Evolutionary conservation across 1,284 basidiomycete species (phyloP).

Genomic region (Ceratobasidium sp.): DNA sequence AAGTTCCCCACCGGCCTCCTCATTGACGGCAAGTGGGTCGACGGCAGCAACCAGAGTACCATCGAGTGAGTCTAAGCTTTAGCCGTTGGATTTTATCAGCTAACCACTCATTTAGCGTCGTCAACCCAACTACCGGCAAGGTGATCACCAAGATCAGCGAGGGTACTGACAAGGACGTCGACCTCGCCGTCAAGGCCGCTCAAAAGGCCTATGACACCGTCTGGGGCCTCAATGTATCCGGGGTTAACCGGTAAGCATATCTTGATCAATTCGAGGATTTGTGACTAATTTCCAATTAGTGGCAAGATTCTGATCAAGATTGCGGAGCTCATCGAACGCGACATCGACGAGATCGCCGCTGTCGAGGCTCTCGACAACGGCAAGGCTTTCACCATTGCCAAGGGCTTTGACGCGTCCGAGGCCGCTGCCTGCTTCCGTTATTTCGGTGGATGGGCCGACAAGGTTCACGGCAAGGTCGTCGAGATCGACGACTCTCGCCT

Average conservation of each 20-base stretch:
- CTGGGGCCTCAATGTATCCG: constrained; percentile 70
- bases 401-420: constrained; percentile 69
- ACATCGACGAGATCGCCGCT: constrained; percentile 75
- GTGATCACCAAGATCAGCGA: constrained; percentile 70
- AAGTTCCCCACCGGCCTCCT: constrained; percentile 74
- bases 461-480: constrained; percentile 82
- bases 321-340: constrained; percentile 73
- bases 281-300: constrained; percentile 47
- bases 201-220: constrained; percentile 74
- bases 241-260: constrained; percentile 29
- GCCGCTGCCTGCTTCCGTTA: constrained; percentile 74
- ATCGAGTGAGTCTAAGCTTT: constrained; percentile 63
- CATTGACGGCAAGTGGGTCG: constrained; percentile 81
- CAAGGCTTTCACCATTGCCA: constrained; percentile 81
- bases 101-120: constrained; percentile 56
- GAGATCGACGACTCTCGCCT: constrained; percentile 55
- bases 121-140: constrained; percentile 83
- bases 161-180: constrained; percentile 73
- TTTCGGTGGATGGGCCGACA: constrained; percentile 60
- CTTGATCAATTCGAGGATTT: neutral
- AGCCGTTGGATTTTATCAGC: constrained; percentile 17
- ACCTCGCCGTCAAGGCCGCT: constrained; percentile 77
- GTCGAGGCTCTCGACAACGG: constrained; percentile 84
- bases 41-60: constrained; percentile 66
- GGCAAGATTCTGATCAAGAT: constrained; percentile 72